A percentile compares a stretch with the other conserved stretches of the same genome.
These are phyloP conservation scores for Penicillium cinerascens DNA, from an alignment of 495 filamentous ascomycete genomes.

Conservation along the genomic window DNA sequence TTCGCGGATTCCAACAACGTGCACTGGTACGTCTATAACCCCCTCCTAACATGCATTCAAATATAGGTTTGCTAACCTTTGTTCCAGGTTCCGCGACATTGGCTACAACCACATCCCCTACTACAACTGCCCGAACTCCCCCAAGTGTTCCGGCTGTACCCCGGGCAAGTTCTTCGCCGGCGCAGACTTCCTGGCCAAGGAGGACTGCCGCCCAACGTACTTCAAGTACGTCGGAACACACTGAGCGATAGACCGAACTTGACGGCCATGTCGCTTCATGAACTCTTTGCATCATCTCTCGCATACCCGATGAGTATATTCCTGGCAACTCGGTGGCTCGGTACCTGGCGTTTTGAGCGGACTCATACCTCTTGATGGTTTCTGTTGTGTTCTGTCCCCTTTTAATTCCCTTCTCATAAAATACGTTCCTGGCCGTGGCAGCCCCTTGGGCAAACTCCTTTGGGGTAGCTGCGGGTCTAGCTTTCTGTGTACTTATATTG, in stretches of 20 bases:
- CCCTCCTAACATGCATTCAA: background rate
- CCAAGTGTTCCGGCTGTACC: slow-evolving; percentile 87
- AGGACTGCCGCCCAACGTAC: slow-evolving; percentile 95
- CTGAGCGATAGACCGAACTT: slow-evolving; percentile 35
- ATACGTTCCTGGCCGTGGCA: slow-evolving; percentile 16
- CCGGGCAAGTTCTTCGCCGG: slow-evolving; percentile 86
- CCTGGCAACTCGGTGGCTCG: slow-evolving; percentile 17
- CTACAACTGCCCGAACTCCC: slow-evolving; percentile 96
- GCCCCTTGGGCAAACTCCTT: slow-evolving; percentile 3
- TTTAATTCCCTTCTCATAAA: slow-evolving; percentile 15
- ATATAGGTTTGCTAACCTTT: slow-evolving; percentile 6
- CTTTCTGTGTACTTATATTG: slow-evolving; percentile 36
- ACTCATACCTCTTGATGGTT: slow-evolving; percentile 29
- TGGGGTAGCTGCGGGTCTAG: slow-evolving; percentile 15
- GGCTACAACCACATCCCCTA: slow-evolving; percentile 98
- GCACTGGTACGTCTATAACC: slow-evolving; percentile 71
- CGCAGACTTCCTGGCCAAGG: slow-evolving; percentile 74
- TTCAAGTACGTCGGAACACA: slow-evolving; percentile 90
- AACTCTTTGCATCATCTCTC: slow-evolving; percentile 23
- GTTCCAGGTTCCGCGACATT: slow-evolving; percentile 91
- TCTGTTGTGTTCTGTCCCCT: slow-evolving; percentile 21
- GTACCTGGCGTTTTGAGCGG: slow-evolving; percentile 32
- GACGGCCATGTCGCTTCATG: slow-evolving; percentile 17
- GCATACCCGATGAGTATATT: slow-evolving; percentile 31
- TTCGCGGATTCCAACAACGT: slow-evolving; percentile 89